Conservation (phyloP, 352 stramenopile species). For the Phytophthora pinifolia region DNA sequence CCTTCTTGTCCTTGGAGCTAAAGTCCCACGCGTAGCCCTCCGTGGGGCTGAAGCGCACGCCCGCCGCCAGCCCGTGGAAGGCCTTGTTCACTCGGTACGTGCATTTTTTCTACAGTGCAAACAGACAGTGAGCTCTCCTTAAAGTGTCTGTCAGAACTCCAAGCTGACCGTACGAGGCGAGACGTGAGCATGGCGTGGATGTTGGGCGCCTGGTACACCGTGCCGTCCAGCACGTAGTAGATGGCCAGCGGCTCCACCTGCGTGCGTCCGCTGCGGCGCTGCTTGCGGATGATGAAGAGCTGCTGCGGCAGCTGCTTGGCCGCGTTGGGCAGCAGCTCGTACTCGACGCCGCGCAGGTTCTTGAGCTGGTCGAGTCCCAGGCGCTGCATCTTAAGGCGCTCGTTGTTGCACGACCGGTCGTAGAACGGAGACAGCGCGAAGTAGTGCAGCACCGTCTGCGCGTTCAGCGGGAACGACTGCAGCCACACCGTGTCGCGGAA, state of each 20-base stretch:
- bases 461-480: slow-evolving; percentile 78
- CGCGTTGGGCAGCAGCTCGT: slow-evolving; percentile 81
- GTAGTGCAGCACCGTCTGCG: slow-evolving; percentile 89
- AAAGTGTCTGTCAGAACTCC: neutral
- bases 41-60: slow-evolving; percentile 83
- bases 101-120: slow-evolving; percentile 74
- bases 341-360: slow-evolving; percentile 88
- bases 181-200: slow-evolving; percentile 89
- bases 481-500: slow-evolving; percentile 91
- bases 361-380: slow-evolving; percentile 85
- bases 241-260: slow-evolving; percentile 81
- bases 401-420: slow-evolving; percentile 89
- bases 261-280: slow-evolving; percentile 71
- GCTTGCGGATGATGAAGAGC: slow-evolving; percentile 88
- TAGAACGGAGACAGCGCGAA: slow-evolving; percentile 88
- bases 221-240: slow-evolving; percentile 89
- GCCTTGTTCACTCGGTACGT: slow-evolving; percentile 85
- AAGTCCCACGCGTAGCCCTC: slow-evolving; percentile 89
- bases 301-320: slow-evolving; percentile 87
- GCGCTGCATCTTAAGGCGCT: slow-evolving; percentile 90
- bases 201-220: slow-evolving; percentile 86
- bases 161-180: slow-evolving; percentile 54
- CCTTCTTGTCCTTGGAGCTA: slow-evolving; percentile 84
- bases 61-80: slow-evolving; percentile 70
- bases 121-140: slow-evolving; percentile 5